Percentiles rank a stretch among this genome's conserved stretches.
phyloP scores from a whole-genome alignment of 345 rosid genomes.

The Hibiscus trionum region DNA sequence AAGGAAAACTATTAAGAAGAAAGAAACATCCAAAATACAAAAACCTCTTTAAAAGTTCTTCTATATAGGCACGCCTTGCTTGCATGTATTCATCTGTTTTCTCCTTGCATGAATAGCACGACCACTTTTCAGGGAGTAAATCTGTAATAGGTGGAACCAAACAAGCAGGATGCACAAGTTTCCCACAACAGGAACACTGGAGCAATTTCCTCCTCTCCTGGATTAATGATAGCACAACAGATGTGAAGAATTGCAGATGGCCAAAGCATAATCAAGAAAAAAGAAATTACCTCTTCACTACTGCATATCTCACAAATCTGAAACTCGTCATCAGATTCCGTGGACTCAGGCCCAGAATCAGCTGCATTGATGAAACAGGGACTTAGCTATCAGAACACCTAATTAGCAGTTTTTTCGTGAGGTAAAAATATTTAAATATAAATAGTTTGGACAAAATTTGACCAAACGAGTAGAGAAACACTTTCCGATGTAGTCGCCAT shows the following conservation, averaged over 20 bases:
- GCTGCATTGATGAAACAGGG: constrained; percentile 41
- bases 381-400: not conserved
- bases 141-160: constrained; percentile 79
- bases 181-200: constrained; percentile 87
- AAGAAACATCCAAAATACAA: constrained; percentile 7
- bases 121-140: constrained; percentile 66
- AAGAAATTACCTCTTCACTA: constrained; percentile 64
- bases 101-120: constrained; percentile 90
- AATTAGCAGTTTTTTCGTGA: not conserved
- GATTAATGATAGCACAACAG: constrained; percentile 16
- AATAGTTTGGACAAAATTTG: not conserved
- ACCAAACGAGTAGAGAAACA: not conserved
- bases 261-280: constrained; percentile 12
- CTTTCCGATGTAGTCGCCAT: not conserved
- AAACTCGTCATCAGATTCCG: constrained; percentile 97
- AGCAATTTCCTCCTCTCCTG: constrained; percentile 94
- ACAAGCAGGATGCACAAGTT: constrained; percentile 81
- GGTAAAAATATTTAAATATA: not conserved
- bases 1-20: not conserved
- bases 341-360: constrained; percentile 68
- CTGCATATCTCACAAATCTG: constrained; percentile 95
- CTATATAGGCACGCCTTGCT: constrained; percentile 55
- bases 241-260: constrained; percentile 6
- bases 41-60: constrained; percentile 71
- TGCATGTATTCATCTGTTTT: constrained; percentile 91